These are phyloP conservation scores for Trichopus zeylanicus DNA, from an alignment of 116 monocot genomes.

Conservation along the genomic window DNA sequence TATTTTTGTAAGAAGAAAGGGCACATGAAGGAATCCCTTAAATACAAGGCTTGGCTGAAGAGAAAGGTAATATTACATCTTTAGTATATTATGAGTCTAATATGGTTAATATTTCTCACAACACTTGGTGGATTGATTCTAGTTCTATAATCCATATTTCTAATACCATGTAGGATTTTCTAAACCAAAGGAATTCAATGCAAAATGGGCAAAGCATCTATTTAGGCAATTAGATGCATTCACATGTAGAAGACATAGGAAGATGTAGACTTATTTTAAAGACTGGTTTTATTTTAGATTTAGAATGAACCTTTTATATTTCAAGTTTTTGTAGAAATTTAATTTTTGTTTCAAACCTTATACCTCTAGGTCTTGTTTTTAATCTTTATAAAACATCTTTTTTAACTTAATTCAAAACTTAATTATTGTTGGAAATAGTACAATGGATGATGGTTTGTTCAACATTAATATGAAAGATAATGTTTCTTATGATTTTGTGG, in stretches of 20 bases:
- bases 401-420: too few relatives aligned
- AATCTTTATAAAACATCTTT: too few relatives aligned
- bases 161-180: constrained; percentile 1
- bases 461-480: too few relatives aligned
- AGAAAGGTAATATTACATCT: too few relatives aligned
- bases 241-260: constrained; percentile 6
- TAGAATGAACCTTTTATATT: constrained; percentile 9
- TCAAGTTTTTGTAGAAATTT: not conserved
- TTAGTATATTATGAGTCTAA: too few relatives aligned
- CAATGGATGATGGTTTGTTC: too few relatives aligned
- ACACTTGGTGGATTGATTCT: constrained; percentile 12
- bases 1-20: not conserved
- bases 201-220: constrained; percentile 6
- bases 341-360: not conserved
- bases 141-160: constrained; percentile 11
- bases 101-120: constrained; percentile 9
- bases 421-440: too few relatives aligned
- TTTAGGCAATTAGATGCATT: constrained; percentile 6
- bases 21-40: not conserved
- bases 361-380: too few relatives aligned
- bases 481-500: too few relatives aligned
- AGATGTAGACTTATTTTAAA: not conserved
- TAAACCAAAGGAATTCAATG: constrained; percentile 1
- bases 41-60: too few relatives aligned
- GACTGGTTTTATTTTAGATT: not conserved